phyloP scores from a whole-genome alignment of 2,329 filamentous ascomycete species.

The Aspergillus persii region DNA sequence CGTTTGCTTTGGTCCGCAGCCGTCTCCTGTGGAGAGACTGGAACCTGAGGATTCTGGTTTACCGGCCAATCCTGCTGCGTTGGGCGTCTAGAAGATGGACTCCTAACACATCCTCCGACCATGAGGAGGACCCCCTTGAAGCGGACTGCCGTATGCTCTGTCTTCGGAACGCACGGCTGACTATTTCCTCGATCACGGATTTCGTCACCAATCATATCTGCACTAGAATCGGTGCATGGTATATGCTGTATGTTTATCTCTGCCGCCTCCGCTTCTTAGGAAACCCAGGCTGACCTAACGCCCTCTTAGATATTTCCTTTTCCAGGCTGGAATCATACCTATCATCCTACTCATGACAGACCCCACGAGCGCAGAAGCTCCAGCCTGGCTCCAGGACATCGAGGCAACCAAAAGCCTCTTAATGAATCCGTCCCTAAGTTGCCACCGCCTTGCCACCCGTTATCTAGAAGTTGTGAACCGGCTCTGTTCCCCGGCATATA shows the following conservation, averaged over 20 bases:
- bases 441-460: conserved; percentile 39
- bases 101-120: conserved; percentile 25
- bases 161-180: conserved; percentile 40
- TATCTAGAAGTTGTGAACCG: conserved; percentile 41
- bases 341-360: conserved; percentile 45
- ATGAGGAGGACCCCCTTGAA: conserved; percentile 37
- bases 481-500: conserved; percentile 35
- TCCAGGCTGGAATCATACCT: conserved; percentile 46
- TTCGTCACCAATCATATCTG: conserved; percentile 41
- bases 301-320: conserved; percentile 42
- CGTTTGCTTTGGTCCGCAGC: conserved; percentile 39
- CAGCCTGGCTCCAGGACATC: conserved; percentile 40
- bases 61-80: conserved; percentile 43
- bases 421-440: conserved; percentile 37
- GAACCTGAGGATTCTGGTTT: conserved; percentile 45
- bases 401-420: conserved; percentile 41
- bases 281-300: not conserved
- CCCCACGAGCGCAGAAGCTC: conserved; percentile 35
- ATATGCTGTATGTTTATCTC: conserved; percentile 39
- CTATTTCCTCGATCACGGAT: conserved; percentile 42
- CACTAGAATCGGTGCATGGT: conserved; percentile 44
- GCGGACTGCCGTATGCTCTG: conserved; percentile 40
- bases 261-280: not conserved
- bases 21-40: conserved; percentile 44
- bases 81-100: conserved; percentile 39